phyloP scores from a whole-genome alignment of 352 stramenopile genomes.

The Phytophthora idaei region DNA sequence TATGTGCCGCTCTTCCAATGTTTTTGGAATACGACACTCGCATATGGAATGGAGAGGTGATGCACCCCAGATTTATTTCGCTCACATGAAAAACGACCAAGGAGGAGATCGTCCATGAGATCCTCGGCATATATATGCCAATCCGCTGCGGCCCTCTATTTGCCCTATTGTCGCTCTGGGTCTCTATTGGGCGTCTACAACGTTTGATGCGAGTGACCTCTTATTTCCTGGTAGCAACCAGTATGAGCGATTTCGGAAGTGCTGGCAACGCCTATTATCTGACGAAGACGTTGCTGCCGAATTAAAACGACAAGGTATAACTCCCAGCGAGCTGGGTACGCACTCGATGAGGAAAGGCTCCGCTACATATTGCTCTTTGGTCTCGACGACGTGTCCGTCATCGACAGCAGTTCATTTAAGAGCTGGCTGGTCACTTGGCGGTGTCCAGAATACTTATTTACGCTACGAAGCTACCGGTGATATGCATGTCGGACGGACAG shows the following conservation, averaged over 20 bases:
- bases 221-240: neutral
- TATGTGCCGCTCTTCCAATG: slow-evolving; percentile 19
- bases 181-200: neutral
- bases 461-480: neutral
- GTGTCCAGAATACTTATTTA: neutral
- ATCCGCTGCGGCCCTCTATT: neutral
- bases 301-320: too few species aligned
- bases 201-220: neutral
- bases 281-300: too few species aligned
- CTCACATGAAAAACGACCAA: slow-evolving; percentile 47
- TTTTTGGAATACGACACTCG: slow-evolving; percentile 7
- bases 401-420: neutral
- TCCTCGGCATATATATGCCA: slow-evolving; percentile 9
- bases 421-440: neutral
- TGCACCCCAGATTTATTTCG: slow-evolving; percentile 36
- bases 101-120: slow-evolving; percentile 1
- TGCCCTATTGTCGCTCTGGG: slow-evolving; percentile 7
- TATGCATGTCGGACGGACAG: neutral
- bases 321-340: neutral
- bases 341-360: neutral
- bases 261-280: too few species aligned
- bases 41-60: slow-evolving; percentile 36
- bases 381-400: neutral
- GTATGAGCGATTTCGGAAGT: slow-evolving; percentile 1
- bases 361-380: neutral